A percentile compares a stretch with the other conserved stretches of the same genome.
phyloP scores from a whole-genome alignment of 306 rosid genomes.

The Herpetospermum pedunculosum region DNA sequence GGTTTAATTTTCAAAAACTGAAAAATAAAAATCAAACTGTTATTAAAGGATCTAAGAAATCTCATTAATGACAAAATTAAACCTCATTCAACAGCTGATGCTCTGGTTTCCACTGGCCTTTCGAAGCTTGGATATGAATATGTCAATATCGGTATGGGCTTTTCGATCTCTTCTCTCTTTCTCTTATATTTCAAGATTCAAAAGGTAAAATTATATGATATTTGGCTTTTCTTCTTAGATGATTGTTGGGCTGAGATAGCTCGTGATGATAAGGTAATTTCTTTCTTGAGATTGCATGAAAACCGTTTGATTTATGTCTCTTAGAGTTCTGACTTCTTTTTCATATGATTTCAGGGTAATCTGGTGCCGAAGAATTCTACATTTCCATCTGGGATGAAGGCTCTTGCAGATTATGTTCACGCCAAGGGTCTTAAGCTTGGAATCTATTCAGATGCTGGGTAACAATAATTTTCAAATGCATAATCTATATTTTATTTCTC shows the following conservation, averaged over 20 bases:
- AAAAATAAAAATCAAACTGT: too few species aligned
- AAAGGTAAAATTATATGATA: neutral
- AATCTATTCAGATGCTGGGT: slow-evolving; percentile 97
- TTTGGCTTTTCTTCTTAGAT: slow-evolving; percentile 30
- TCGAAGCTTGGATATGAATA: slow-evolving; percentile 79
- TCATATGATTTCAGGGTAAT: slow-evolving; percentile 34
- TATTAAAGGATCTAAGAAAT: too few species aligned
- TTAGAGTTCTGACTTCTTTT: neutral
- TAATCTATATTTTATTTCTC: neutral
- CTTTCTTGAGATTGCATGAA: neutral
- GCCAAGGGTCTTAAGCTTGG: slow-evolving; percentile 90
- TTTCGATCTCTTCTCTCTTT: neutral
- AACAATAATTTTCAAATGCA: slow-evolving; percentile 6
- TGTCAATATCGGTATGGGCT: slow-evolving; percentile 68
- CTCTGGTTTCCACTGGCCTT: slow-evolving; percentile 74
- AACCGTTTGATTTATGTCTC: neutral
- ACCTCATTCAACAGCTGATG: slow-evolving; percentile 60
- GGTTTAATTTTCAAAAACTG: too few species aligned
- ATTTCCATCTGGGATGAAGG: slow-evolving; percentile 86
- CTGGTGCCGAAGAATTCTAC: slow-evolving; percentile 68
- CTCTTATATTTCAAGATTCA: neutral
- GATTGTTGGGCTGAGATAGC: slow-evolving; percentile 95
- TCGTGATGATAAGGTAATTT: slow-evolving; percentile 50
- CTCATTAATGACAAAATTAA: neutral
- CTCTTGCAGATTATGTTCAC: slow-evolving; percentile 87